A percentile compares a stretch with the other conserved stretches of the same genome.
phyloP scores from a whole-genome alignment of 2,329 filamentous ascomycete species.

The Colletotrichum godetiae region DNA sequence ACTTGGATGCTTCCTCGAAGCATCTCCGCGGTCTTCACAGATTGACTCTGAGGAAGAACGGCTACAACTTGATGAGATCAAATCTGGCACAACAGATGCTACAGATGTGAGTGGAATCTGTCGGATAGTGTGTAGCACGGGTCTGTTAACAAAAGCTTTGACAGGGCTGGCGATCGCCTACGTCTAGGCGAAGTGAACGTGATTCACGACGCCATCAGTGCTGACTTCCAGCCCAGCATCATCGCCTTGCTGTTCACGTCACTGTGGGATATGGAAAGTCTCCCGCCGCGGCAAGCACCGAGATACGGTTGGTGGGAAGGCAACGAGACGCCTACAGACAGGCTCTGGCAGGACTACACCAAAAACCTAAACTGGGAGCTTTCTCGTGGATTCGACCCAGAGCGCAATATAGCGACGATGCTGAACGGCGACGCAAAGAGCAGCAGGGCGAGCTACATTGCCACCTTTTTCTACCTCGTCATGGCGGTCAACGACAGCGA shows the following conservation, averaged over 20 bases:
- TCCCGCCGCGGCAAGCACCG: constrained; percentile 48
- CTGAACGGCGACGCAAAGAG: constrained; percentile 49
- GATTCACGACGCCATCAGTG: constrained; percentile 37
- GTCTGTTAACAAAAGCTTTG: constrained; percentile 4
- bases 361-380: constrained; percentile 51
- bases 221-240: constrained; percentile 56
- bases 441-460: constrained; percentile 58
- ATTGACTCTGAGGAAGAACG: constrained; percentile 40
- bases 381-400: constrained; percentile 46
- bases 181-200: constrained; percentile 53
- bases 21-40: constrained; percentile 53
- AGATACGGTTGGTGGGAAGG: constrained; percentile 51
- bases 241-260: constrained; percentile 57
- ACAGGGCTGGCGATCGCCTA: constrained; percentile 54
- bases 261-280: constrained; percentile 51
- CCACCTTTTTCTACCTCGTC: constrained; percentile 60
- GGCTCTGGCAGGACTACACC: constrained; percentile 50
- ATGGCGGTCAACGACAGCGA: constrained; percentile 54
- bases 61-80: constrained; percentile 42
- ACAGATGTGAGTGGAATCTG: constrained; percentile 48
- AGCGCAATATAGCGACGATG: constrained; percentile 47
- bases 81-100: constrained; percentile 56
- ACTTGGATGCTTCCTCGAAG: constrained; percentile 55
- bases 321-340: constrained; percentile 47
- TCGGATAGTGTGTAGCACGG: neutral